phyloP scores from a whole-genome alignment of 1,139 yeast genomes.

The Sugiyamaella grinbergsii region DNA sequence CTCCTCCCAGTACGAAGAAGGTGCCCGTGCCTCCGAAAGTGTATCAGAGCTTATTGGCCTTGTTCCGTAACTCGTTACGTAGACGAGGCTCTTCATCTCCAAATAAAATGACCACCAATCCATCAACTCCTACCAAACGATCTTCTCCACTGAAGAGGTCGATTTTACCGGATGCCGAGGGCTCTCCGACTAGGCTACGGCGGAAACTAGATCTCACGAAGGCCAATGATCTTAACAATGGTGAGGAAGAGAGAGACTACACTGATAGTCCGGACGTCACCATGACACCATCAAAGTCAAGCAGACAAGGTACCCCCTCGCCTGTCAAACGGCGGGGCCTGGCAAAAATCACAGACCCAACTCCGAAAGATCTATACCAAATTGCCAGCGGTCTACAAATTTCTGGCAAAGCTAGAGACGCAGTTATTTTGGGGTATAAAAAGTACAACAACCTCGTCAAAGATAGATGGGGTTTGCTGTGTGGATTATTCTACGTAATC shows the following conservation, averaged over 20 bases:
- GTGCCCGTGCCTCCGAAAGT: slow-evolving; percentile 40
- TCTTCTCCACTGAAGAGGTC: slow-evolving; percentile 15
- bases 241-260: not conserved
- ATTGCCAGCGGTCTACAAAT: slow-evolving; percentile 35
- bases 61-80: slow-evolving; percentile 30
- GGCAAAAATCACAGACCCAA: slow-evolving; percentile 34
- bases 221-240: not conserved
- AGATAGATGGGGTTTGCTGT: slow-evolving; percentile 43
- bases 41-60: slow-evolving; percentile 32
- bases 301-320: slow-evolving; percentile 20
- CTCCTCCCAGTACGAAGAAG: slow-evolving; percentile 33
- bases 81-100: not conserved
- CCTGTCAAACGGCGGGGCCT: slow-evolving; percentile 26
- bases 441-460: slow-evolving; percentile 40
- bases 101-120: not conserved
- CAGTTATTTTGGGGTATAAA: slow-evolving; percentile 38
- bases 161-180: not conserved
- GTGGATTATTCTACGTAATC: slow-evolving; percentile 41
- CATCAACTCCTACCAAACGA: slow-evolving; percentile 10
- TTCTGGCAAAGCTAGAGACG: slow-evolving; percentile 32
- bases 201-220: slow-evolving; percentile 1
- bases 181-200: slow-evolving; percentile 10
- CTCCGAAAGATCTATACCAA: slow-evolving; percentile 28
- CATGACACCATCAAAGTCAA: slow-evolving; percentile 23
- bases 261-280: slow-evolving; percentile 8